Evolutionary conservation across 2,329 filamentous ascomycete genomes (phyloP).

Genomic region (Berkeleyomyces basicola): DNA sequence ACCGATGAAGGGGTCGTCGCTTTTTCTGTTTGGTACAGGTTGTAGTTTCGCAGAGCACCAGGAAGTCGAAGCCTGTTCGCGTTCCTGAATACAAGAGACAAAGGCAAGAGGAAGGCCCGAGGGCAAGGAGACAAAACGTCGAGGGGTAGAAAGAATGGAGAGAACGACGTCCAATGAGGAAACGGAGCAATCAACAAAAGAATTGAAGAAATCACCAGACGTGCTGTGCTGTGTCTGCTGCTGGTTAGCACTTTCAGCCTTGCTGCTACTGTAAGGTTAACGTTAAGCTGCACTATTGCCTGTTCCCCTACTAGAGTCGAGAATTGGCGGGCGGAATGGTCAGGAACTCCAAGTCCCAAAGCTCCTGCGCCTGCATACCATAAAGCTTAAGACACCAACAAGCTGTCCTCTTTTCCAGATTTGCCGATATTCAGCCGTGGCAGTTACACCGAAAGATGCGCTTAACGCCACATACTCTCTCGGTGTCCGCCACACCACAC

Average conservation of each 20-base stretch:
- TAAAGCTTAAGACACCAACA: slow-evolving; percentile 4
- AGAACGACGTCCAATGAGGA: neutral
- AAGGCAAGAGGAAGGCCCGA: neutral
- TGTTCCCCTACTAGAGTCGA: neutral
- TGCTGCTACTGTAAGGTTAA: neutral
- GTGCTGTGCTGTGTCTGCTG: neutral
- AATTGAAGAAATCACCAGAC: neutral
- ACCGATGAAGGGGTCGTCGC: neutral
- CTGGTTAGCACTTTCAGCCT: neutral
- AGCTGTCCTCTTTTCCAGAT: slow-evolving; percentile 11
- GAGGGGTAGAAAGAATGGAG: neutral
- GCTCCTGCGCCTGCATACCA: neutral
- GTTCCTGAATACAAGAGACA: neutral
- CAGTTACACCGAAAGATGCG: neutral
- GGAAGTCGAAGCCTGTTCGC: slow-evolving; percentile 1
- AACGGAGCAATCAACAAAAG: neutral
- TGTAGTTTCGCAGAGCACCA: neutral
- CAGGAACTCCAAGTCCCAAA: neutral
- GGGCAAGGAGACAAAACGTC: neutral
- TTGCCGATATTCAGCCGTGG: slow-evolving; percentile 7
- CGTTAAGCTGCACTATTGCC: neutral
- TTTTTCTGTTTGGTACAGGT: neutral
- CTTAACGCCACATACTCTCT: neutral
- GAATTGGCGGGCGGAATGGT: neutral
- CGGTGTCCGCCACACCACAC: neutral